Percentiles rank a stretch among this genome's conserved stretches.
Conservation (phyloP, 305 asterid genomes). For the Fraxinus greggii region DNA sequence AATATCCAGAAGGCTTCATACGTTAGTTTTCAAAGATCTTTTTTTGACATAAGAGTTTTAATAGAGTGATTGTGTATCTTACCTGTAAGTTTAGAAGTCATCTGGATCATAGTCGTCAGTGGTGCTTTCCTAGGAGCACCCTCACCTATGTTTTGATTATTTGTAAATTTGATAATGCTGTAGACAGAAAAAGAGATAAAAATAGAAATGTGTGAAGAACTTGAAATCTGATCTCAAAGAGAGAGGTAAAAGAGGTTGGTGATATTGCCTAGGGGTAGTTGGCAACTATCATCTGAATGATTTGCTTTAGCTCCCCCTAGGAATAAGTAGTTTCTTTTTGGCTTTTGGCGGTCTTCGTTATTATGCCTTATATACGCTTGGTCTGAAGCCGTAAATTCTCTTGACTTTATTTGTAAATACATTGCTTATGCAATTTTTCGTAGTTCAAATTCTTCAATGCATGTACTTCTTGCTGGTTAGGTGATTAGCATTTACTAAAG, state of each 20-base stretch:
- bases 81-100: background rate
- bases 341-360: background rate
- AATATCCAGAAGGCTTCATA: background rate
- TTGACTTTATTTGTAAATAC: background rate
- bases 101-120: background rate
- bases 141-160: background rate
- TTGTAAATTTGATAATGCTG: background rate
- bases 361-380: background rate
- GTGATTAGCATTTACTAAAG: constrained; percentile 14
- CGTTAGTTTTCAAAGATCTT: background rate
- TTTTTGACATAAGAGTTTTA: background rate
- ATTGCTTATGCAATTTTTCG: background rate
- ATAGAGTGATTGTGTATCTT: background rate
- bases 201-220: background rate
- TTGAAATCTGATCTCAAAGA: background rate
- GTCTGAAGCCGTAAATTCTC: background rate
- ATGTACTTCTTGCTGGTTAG: constrained; percentile 8
- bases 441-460: constrained; percentile 8
- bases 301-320: background rate
- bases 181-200: background rate
- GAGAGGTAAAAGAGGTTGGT: constrained; percentile 5
- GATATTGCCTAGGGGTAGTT: background rate
- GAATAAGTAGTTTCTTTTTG: background rate
- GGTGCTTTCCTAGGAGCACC: background rate
- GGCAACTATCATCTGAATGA: background rate